A percentile compares a stretch with the other conserved stretches of the same genome.
Evolutionary conservation across 2,329 filamentous ascomycete species (phyloP).

Genomic region (Fonsecaea pedrosoi): DNA sequence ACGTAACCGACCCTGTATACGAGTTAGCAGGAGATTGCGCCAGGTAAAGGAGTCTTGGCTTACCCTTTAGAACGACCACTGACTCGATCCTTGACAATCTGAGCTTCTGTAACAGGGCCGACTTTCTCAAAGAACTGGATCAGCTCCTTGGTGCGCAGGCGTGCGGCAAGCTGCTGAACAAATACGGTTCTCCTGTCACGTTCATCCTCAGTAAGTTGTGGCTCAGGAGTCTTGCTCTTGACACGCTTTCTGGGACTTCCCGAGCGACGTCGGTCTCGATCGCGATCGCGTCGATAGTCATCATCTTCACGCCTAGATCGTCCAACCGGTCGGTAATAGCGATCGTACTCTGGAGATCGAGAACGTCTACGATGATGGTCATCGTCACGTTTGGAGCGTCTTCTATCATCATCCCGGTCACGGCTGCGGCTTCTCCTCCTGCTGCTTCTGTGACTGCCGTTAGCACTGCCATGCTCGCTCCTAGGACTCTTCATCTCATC

Average conservation of each 20-base stretch:
- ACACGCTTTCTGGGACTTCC: slow-evolving; percentile 48
- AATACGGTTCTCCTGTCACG: slow-evolving; percentile 96
- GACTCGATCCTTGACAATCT: slow-evolving; percentile 97
- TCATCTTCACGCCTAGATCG: slow-evolving; percentile 58
- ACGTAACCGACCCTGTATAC: slow-evolving; percentile 88
- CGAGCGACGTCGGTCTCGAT: slow-evolving; percentile 54
- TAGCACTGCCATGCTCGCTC: slow-evolving; percentile 75
- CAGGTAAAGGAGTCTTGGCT: slow-evolving; percentile 45
- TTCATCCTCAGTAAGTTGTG: slow-evolving; percentile 89
- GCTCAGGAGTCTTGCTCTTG: slow-evolving; percentile 62
- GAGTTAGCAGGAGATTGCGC: slow-evolving; percentile 47
- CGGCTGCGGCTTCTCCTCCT: slow-evolving; percentile 80
- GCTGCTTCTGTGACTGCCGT: slow-evolving; percentile 72
- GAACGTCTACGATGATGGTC: slow-evolving; percentile 72
- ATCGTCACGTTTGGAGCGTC: slow-evolving; percentile 72
- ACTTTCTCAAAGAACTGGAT: slow-evolving; percentile 96
- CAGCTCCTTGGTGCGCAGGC: slow-evolving; percentile 88
- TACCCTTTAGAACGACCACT: slow-evolving; percentile 98
- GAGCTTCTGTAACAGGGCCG: slow-evolving; percentile 92
- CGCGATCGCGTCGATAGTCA: slow-evolving; percentile 55
- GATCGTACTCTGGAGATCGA: slow-evolving; percentile 70
- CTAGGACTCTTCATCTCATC: slow-evolving; percentile 69
- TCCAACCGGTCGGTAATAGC: slow-evolving; percentile 59
- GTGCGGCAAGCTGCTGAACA: slow-evolving; percentile 95
- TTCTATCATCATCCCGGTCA: slow-evolving; percentile 77